phyloP scores from a whole-genome alignment of 2,329 filamentous ascomycete species.

The Aspergillus ochraceus region DNA sequence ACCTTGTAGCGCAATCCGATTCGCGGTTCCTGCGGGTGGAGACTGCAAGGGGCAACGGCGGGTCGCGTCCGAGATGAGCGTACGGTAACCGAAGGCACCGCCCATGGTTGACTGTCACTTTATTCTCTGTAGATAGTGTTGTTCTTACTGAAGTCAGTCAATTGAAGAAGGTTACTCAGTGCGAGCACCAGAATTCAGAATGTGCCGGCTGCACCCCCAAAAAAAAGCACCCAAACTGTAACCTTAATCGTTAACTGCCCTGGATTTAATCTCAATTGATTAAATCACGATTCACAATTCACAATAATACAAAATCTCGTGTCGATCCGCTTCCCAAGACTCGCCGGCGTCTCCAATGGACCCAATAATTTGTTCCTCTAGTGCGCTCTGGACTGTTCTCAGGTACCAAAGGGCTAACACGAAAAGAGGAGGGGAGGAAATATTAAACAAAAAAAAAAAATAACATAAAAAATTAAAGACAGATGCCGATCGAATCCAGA shows the following conservation, averaged over 20 bases:
- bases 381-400: slow-evolving; percentile 13
- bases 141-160: too few relatives aligned
- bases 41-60: slow-evolving; percentile 18
- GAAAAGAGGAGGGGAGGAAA: neutral
- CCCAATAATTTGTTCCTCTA: slow-evolving; percentile 15
- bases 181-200: too few relatives aligned
- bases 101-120: slow-evolving; percentile 20
- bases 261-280: too few relatives aligned
- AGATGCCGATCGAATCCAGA: slow-evolving; percentile 17
- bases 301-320: slow-evolving; percentile 13
- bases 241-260: too few relatives aligned
- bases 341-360: slow-evolving; percentile 9
- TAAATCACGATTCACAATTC: neutral
- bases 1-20: slow-evolving; percentile 7
- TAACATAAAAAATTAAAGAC: slow-evolving; percentile 7
- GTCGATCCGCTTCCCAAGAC: slow-evolving; percentile 13
- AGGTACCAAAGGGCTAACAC: slow-evolving; percentile 2
- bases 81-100: slow-evolving; percentile 13
- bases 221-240: too few relatives aligned
- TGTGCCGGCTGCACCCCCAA: too few relatives aligned
- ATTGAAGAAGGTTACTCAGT: too few relatives aligned
- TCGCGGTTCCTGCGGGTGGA: slow-evolving; percentile 15
- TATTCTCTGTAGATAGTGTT: slow-evolving; percentile 2
- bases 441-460: slow-evolving; percentile 1
- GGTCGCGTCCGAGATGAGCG: slow-evolving; percentile 14